Evolutionary conservation across 139 green algal species (phyloP).

Genomic region (Chlamydomonas eustigma): DNA sequence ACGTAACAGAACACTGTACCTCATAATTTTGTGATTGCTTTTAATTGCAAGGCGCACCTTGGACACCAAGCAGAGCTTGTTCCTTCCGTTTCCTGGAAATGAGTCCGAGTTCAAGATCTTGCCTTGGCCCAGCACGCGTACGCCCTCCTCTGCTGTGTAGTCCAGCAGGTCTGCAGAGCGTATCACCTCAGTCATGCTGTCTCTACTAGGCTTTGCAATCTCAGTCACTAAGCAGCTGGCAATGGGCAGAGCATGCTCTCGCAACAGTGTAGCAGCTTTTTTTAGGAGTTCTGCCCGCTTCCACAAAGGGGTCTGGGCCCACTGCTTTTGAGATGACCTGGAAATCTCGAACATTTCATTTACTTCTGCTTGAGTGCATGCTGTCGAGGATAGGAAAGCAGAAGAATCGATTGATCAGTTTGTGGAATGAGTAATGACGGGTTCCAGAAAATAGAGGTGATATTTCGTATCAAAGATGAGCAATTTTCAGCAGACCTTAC

Average conservation of each 20-base stretch:
- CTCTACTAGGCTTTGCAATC: slow-evolving; percentile 88
- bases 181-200: slow-evolving; percentile 70
- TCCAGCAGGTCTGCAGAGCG: slow-evolving; percentile 86
- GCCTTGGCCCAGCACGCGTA: slow-evolving; percentile 79
- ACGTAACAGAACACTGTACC: too few species aligned
- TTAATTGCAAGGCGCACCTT: slow-evolving; percentile 46
- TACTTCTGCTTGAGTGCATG: slow-evolving; percentile 87
- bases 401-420: too few species aligned
- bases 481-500: too few species aligned
- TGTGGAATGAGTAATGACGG: too few species aligned
- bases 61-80: slow-evolving; percentile 85
- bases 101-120: slow-evolving; percentile 82
- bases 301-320: slow-evolving; percentile 85
- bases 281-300: slow-evolving; percentile 82
- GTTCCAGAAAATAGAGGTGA: too few species aligned
- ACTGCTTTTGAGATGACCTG: slow-evolving; percentile 77
- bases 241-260: slow-evolving; percentile 79
- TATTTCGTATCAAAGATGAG: too few species aligned
- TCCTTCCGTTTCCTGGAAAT: slow-evolving; percentile 86
- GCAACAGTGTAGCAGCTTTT: slow-evolving; percentile 65
- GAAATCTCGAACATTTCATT: slow-evolving; percentile 72
- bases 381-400: too few species aligned
- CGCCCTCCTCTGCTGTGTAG: slow-evolving; percentile 92
- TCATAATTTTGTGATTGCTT: too few species aligned
- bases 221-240: slow-evolving; percentile 86